A percentile compares a stretch with the other conserved stretches of the same genome.
Conservation (phyloP, 805 yeast species). For the Pichia californica region DNA sequence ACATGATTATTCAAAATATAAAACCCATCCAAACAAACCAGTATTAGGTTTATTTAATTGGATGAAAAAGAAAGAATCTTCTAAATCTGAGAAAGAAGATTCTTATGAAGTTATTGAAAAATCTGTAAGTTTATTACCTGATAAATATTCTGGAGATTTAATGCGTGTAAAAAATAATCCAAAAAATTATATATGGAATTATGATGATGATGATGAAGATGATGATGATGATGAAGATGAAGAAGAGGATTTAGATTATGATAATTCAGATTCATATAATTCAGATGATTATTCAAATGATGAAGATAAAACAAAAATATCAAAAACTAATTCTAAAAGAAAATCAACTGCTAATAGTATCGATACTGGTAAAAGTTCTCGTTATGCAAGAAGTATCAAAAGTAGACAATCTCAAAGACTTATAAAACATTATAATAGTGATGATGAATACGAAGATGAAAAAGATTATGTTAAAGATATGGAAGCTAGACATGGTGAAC, state of each 20-base stretch:
- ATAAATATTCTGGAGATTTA: conserved; percentile 29
- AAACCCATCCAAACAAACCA: conserved; percentile 27
- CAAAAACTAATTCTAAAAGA: background rate
- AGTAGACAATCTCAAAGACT: conserved; percentile 8
- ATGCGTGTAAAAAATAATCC: conserved; percentile 32
- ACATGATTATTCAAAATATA: conserved; percentile 30
- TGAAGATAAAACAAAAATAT: no score
- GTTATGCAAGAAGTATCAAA: conserved; percentile 3
- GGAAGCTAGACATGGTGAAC: background rate
- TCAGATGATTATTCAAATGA: no score
- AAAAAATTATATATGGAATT: conserved; percentile 33
- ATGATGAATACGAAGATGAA: conserved; percentile 13
- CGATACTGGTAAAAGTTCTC: conserved; percentile 3
- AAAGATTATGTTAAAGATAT: conserved; percentile 10
- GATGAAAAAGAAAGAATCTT: conserved; percentile 28
- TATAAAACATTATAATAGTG: conserved; percentile 9
- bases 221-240: conserved; percentile 14
- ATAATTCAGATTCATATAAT: no score
- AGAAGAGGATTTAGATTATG: background rate
- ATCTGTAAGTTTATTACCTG: conserved; percentile 32
- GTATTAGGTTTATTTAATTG: conserved; percentile 27
- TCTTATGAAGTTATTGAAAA: conserved; percentile 25
- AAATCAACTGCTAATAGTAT: background rate
- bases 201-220: conserved; percentile 31
- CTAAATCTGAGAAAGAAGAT: conserved; percentile 18